Conservation (phyloP, 1,284 basidiomycete species). For the Ceratobasidium theobromae region DNA sequence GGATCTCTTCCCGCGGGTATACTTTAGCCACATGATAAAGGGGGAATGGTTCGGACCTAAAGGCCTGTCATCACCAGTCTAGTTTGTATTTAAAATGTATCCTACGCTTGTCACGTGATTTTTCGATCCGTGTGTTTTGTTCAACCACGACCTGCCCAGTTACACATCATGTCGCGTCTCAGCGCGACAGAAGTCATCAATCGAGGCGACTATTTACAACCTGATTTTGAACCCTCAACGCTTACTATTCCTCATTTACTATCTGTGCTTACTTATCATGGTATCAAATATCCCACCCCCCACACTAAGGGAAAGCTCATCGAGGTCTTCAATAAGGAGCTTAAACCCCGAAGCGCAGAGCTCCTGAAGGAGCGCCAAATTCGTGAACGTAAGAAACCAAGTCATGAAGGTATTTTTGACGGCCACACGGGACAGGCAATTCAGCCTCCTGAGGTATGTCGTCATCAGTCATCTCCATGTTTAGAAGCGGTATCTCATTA, state of each 20-base stretch:
- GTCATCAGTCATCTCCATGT: conserved; percentile 1
- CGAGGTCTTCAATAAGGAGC: conserved; percentile 73
- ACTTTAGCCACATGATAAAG: conserved; percentile 82
- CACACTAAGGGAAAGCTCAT: conserved; percentile 88
- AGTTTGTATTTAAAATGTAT: conserved; percentile 20
- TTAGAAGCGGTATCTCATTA: not conserved
- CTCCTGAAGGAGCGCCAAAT: conserved; percentile 66
- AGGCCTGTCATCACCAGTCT: conserved; percentile 34
- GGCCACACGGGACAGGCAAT: conserved; percentile 62
- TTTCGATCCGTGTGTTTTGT: conserved; percentile 21
- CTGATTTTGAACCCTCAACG: conserved; percentile 76
- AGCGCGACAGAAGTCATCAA: conserved; percentile 70
- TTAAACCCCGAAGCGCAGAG: conserved; percentile 63
- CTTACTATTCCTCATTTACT: conserved; percentile 82
- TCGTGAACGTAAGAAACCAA: conserved; percentile 67
- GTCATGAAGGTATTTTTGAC: conserved; percentile 77
- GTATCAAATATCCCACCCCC: conserved; percentile 71
- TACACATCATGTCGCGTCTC: conserved; percentile 62
- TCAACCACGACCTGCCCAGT: conserved; percentile 31
- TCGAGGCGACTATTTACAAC: conserved; percentile 77
- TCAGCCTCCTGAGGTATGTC: conserved; percentile 20
- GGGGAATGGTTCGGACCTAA: conserved; percentile 46
- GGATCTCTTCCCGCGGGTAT: conserved; percentile 86
- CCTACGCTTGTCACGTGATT: conserved; percentile 29
- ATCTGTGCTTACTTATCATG: conserved; percentile 80